Conservation (phyloP, 192 early-diverging fungal genomes). For the Geranomyces variabilis region DNA sequence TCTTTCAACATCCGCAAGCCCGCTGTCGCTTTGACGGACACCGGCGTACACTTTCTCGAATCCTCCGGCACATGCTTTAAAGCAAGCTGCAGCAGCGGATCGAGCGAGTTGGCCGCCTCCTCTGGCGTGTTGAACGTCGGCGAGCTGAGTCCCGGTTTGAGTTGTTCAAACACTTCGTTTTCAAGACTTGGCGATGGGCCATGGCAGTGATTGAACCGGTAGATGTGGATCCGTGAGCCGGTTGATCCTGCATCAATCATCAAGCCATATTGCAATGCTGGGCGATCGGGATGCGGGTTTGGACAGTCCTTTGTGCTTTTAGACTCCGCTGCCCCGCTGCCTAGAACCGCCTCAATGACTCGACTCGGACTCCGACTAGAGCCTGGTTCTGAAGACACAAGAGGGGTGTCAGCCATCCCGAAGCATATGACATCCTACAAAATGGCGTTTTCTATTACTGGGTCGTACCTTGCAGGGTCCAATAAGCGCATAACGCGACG, state of each 20-base stretch:
- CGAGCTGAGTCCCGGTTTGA: conserved; percentile 82
- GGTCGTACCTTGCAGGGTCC: conserved; percentile 11
- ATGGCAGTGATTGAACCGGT: conserved; percentile 94
- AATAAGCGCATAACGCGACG: background rate
- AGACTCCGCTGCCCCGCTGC: background rate
- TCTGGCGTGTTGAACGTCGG: conserved; percentile 65
- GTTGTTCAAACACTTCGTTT: conserved; percentile 84
- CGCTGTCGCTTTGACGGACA: conserved; percentile 96
- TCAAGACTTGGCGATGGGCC: conserved; percentile 74
- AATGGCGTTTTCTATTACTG: background rate
- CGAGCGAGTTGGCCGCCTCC: conserved; percentile 80
- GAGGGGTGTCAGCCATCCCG: background rate
- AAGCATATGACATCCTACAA: no score
- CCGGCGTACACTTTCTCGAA: conserved; percentile 78
- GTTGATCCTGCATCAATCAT: conserved; percentile 97
- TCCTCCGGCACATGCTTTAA: conserved; percentile 70
- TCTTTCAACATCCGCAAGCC: conserved; percentile 82
- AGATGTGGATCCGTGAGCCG: conserved; percentile 96
- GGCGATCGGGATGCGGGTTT: conserved; percentile 45
- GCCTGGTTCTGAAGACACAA: background rate
- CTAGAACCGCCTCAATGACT: background rate
- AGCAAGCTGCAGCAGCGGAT: conserved; percentile 76
- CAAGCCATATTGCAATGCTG: conserved; percentile 84
- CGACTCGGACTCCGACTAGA: background rate
- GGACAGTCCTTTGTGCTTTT: conserved; percentile 6